Base-by-base conservation (phyloP, 179 eudicot genomes). In the Pouteria campechiana region DNA sequence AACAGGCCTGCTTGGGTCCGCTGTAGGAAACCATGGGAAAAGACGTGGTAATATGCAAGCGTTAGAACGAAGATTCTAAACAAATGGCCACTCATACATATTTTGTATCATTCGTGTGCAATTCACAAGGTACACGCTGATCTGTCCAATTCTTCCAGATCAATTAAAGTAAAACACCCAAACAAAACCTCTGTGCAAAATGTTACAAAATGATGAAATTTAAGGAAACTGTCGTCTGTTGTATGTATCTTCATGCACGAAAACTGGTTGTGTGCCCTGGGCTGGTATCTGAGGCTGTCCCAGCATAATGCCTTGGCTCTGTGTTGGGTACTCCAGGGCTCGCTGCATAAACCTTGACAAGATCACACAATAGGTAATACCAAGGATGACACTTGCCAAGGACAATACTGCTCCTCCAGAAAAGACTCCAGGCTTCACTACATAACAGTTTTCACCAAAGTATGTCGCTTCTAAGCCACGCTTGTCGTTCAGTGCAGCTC, bases 241-340 rank as follows among this genome's bases (percentile, higher is more conserved):
- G 41, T 88, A 88, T 6, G 97, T 84, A 63, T 88, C 97, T 70
- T 88, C 89, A 39, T 85, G 97, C 58, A 86, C 93, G 37, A 88
- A 88, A 5, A 81, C 90, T 0, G 98, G 96, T 31, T 76, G 76
- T 29, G 81, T 27, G 29, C 42, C 49, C 0, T 44, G 56, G 5
- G 78, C 73, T 32, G 95, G 83, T 32, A 78, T 50, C 44, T 81
- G 80, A 9, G 98, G 79, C 14, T 76, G 98, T 42, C 86, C 90
- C 96, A 90, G 81, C 12, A 83, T 93, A 52, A 89, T 79, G 37
- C 73, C 78, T n/a, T n/a, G n/a, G 10, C 57, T 38, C 44, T 78
- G 85, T 52, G 48, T 57, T n/a, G 74, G 64, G 34, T 44, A 48
- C 52, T 45, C 32, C 37, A 12, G 28, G 67, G 49, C 11, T 36